Base-by-base conservation (phyloP, 164 flowering plant species). In the Kingdonia uniflora region DNA sequence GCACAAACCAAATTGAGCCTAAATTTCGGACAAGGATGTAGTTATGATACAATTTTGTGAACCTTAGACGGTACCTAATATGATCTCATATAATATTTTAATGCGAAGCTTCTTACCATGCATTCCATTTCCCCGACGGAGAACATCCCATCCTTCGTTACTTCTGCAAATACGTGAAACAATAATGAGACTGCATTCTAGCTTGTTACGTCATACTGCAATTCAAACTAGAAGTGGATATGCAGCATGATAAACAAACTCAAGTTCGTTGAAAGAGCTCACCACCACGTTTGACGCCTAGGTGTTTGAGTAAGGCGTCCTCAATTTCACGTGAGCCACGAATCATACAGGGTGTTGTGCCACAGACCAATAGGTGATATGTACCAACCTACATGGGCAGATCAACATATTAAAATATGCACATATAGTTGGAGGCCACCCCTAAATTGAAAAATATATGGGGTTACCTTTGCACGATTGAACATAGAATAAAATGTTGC, bases 71-170 rank as follows among this genome's bases (percentile, higher is more conserved):
- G n/a, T n/a, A n/a, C n/a, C n/a, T n/a, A n/a, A n/a, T n/a, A n/a
- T 29, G 8, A 29, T 8, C 4, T 29, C 8, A 8, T 29, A 29
- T 8, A 29, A 29, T 29, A 29, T 29, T 3, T 29, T 8, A 29
- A 29, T 29, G 35, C 4, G 8, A 29, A 29, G 35, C 52, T 14
- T 63, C 88, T 74, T 55, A 94, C 99, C 99, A 94, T 94, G 80
- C 99, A 94, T 65, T 94, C 99, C 99, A 94, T 94, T 78, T 94
- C 99, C 53, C 99, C 99, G 65, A 94, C 99, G 68, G 99, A 89
- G 65, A 94, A 94, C 66, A 94, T 24, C 14, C 99, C 97, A 68
- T 94, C 99, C 69, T 86, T 83, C 22, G 99, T 94, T 52, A 94
- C 96, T 65, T 94, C 99, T 94, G 96, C 75, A 73, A 26, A 64